Evolutionary conservation across 164 flowering plant species (phyloP).

Genomic region (Vitis rotundifolia): DNA sequence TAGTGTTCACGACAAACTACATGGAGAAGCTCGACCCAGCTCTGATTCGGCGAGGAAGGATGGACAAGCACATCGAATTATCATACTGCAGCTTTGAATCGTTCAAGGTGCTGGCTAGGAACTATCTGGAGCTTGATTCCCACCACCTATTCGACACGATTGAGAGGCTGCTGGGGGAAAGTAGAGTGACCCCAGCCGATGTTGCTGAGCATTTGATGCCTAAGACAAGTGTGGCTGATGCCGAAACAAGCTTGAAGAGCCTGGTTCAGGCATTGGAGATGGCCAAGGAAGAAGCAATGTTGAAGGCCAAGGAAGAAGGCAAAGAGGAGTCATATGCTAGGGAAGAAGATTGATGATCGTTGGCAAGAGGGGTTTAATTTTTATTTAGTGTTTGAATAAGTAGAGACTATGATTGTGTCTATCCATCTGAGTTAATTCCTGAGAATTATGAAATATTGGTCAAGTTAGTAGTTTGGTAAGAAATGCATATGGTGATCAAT

Average conservation of each 20-base stretch:
- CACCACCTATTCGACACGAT: background rate
- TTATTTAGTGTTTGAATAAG: no score
- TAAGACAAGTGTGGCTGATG: background rate
- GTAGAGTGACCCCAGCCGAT: constrained; percentile 7
- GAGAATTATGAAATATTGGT: no score
- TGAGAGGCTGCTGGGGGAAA: constrained; percentile 1
- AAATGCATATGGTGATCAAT: no score
- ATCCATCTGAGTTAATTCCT: no score
- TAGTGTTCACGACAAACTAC: constrained; percentile 12
- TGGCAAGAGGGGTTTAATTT: no score
- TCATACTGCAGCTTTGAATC: constrained; percentile 7
- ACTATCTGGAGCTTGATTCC: background rate
- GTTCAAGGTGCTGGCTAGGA: constrained; percentile 4
- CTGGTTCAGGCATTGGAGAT: background rate
- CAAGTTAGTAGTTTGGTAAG: no score
- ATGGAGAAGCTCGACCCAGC: constrained; percentile 13
- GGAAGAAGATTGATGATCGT: background rate
- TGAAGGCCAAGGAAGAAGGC: background rate
- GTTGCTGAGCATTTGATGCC: background rate
- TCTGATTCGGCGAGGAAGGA: constrained; percentile 12
- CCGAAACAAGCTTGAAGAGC: background rate
- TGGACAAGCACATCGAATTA: constrained; percentile 9
- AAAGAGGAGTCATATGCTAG: background rate
- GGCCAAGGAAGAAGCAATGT: background rate
- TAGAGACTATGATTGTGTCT: no score